A percentile compares a stretch with the other conserved stretches of the same genome.
These are phyloP conservation scores for Komagataella pseudopastoris DNA, from an alignment of 805 yeast species.

Conservation along the genomic window DNA sequence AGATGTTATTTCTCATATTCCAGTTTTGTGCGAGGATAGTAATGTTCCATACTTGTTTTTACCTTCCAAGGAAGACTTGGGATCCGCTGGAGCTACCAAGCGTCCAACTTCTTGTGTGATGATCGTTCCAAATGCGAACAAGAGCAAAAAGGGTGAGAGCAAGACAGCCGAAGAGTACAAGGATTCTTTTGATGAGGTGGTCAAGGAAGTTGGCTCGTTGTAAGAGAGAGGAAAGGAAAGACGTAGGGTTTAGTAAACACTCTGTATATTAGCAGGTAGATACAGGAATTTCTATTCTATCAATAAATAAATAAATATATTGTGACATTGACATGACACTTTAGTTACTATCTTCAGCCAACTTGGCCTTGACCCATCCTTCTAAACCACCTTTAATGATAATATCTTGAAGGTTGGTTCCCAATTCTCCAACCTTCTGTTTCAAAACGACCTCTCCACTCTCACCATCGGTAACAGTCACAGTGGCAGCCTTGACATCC, in stretches of 20 bases:
- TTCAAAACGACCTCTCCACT: conserved; percentile 44
- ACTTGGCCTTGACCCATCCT: conserved; percentile 88
- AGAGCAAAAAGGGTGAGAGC: conserved; percentile 55
- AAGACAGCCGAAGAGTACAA: conserved; percentile 78
- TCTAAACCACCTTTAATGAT: conserved; percentile 96
- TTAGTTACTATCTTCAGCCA: conserved; percentile 10
- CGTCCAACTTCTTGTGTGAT: conserved; percentile 97
- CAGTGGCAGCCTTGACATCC: conserved; percentile 82
- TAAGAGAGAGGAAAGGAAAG: conserved; percentile 7
- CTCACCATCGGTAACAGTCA: conserved; percentile 58
- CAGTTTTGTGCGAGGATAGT: conserved; percentile 92
- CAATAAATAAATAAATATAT: not conserved
- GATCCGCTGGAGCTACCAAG: conserved; percentile 98
- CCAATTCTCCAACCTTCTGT: conserved; percentile 91
- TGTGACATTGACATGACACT: not conserved
- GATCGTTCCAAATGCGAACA: conserved; percentile 92
- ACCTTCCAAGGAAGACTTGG: conserved; percentile 96
- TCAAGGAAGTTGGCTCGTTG: conserved; percentile 65
- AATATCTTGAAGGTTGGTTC: conserved; percentile 90
- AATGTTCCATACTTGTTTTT: conserved; percentile 86
- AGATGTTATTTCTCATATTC: conserved; percentile 94
- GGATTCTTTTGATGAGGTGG: conserved; percentile 85
- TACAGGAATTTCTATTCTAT: not conserved
- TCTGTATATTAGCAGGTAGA: not conserved
- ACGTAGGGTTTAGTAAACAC: not conserved